phyloP scores from a whole-genome alignment of 2,329 filamentous ascomycete species.

The Fusarium siculi region DNA sequence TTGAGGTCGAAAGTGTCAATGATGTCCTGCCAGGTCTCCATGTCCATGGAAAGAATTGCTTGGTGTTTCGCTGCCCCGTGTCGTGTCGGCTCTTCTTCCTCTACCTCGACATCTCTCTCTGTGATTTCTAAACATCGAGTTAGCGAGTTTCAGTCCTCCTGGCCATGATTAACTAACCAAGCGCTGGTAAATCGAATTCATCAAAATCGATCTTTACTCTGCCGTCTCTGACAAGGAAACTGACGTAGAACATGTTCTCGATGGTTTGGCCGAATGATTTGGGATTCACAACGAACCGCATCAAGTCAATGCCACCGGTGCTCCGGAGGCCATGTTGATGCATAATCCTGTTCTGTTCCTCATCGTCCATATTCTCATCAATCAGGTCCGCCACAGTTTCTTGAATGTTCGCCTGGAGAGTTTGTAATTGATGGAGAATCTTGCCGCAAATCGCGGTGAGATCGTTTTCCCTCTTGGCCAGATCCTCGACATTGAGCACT shows the following conservation, averaged over 20 bases:
- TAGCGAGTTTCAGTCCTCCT: not conserved
- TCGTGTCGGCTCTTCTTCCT: conserved; percentile 57
- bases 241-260: conserved; percentile 97
- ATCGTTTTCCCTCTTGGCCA: conserved; percentile 81
- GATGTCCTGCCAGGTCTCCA: conserved; percentile 82
- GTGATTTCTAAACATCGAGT: conserved; percentile 48
- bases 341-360: conserved; percentile 65
- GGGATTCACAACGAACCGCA: conserved; percentile 92
- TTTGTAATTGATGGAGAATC: conserved; percentile 72
- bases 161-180: conserved; percentile 69
- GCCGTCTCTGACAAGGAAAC: conserved; percentile 91
- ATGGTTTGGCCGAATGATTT: conserved; percentile 92
- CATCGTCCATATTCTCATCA: conserved; percentile 59
- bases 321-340: conserved; percentile 72
- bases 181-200: conserved; percentile 76
- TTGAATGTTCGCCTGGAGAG: conserved; percentile 60
- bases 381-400: conserved; percentile 56
- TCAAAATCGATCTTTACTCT: conserved; percentile 80
- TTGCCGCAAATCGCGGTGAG: conserved; percentile 81
- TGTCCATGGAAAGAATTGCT: conserved; percentile 88
- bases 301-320: conserved; percentile 78
- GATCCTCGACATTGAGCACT: conserved; percentile 78
- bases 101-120: conserved; percentile 56
- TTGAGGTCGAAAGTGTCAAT: conserved; percentile 80
- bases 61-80: conserved; percentile 78